Evolutionary conservation across 2,329 filamentous ascomycete species (phyloP).

Genomic region (Colletotrichum sp.): DNA sequence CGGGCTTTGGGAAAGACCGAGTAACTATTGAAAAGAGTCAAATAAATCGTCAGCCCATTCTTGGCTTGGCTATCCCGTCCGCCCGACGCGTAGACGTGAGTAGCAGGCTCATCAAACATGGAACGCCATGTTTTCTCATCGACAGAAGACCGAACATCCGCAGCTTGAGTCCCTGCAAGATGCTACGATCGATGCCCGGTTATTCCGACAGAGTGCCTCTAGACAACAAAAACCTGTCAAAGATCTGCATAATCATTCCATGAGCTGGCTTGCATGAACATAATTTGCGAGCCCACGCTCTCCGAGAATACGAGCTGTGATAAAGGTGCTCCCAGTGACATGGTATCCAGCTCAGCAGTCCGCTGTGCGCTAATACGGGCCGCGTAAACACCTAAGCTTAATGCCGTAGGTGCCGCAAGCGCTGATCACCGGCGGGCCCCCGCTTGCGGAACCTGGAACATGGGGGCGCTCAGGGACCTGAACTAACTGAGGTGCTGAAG

Average conservation of each 20-base stretch:
- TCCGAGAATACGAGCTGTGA: background rate
- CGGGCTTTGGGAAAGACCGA: background rate
- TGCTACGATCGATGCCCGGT: background rate
- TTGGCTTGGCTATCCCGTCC: background rate
- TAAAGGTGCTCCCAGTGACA: background rate
- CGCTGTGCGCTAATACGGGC: background rate
- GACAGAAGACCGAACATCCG: background rate
- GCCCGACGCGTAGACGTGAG: background rate
- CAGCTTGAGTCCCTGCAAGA: background rate
- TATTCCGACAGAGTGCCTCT: background rate
- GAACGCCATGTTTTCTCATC: background rate
- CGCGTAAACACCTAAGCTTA: background rate
- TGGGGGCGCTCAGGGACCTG: background rate
- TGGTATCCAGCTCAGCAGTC: background rate
- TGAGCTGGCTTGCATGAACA: background rate
- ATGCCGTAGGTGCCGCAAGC: background rate
- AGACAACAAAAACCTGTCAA: background rate
- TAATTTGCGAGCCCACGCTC: background rate
- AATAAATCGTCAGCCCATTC: background rate
- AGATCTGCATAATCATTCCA: background rate
- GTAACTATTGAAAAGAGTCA: background rate
- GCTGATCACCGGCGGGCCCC: background rate
- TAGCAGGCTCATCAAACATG: background rate
- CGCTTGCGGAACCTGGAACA: constrained; percentile 8
- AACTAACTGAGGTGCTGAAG: background rate